These are phyloP conservation scores for Cyberlindnera saturnus DNA, from an alignment of 805 yeast genomes.

Conservation along the genomic window DNA sequence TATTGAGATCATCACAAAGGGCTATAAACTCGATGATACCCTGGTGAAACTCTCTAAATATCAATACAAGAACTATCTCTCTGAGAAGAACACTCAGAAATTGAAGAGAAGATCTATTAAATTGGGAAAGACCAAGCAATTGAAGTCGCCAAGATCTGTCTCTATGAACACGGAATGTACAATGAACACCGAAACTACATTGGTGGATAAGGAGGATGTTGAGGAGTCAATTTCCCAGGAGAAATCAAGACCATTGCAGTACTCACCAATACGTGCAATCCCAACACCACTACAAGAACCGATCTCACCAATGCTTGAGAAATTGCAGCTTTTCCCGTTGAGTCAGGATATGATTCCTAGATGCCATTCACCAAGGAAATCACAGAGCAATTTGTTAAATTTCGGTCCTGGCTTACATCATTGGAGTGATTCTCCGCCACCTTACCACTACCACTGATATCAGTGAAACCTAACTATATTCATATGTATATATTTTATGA, in stretches of 20 bases:
- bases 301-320: constrained; percentile 13
- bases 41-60: constrained; percentile 20
- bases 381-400: constrained; percentile 18
- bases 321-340: constrained; percentile 1
- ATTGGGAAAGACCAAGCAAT: constrained; percentile 9
- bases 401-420: constrained; percentile 17
- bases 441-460: constrained; percentile 8
- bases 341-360: constrained; percentile 2
- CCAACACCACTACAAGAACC: constrained; percentile 1
- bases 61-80: constrained; percentile 20
- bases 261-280: not conserved
- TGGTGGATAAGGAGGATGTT: constrained; percentile 11
- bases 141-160: constrained; percentile 6
- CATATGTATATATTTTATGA: no score
- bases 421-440: constrained; percentile 14
- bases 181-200: constrained; percentile 13
- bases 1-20: constrained; percentile 17
- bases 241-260: no score
- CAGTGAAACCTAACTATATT: no score
- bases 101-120: constrained; percentile 20
- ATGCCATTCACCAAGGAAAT: constrained; percentile 21
- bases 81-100: constrained; percentile 16
- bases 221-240: not conserved
- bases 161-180: constrained; percentile 5
- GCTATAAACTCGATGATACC: constrained; percentile 13